Conservation (phyloP, 1,139 yeast genomes). For the Pneumocystis carinii region DNA sequence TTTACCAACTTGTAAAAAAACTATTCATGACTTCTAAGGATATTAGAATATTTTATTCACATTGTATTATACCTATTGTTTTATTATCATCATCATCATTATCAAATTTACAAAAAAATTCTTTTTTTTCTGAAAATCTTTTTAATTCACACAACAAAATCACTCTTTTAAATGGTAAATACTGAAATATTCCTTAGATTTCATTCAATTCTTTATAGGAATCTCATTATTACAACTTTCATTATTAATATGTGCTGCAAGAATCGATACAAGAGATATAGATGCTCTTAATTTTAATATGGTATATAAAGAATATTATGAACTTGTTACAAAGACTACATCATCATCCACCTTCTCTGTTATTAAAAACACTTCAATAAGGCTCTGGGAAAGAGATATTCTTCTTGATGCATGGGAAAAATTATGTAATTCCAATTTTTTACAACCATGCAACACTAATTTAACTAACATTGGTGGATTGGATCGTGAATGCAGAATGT, state of each 20-base stretch:
- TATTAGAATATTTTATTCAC: slow-evolving; percentile 2
- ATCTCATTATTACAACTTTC: slow-evolving; percentile 14
- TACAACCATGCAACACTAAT: slow-evolving; percentile 2
- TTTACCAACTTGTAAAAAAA: slow-evolving; percentile 2
- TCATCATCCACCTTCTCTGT: slow-evolving; percentile 11
- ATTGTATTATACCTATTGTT: slow-evolving; percentile 3
- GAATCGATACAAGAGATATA: slow-evolving; percentile 40
- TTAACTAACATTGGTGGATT: background rate
- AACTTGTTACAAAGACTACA: slow-evolving; percentile 13
- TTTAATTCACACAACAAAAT: slow-evolving; percentile 2
- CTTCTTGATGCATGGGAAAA: slow-evolving; percentile 18
- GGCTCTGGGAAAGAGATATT: slow-evolving; percentile 16
- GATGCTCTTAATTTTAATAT: slow-evolving; percentile 45
- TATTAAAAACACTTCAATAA: slow-evolving; percentile 8
- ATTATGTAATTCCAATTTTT: slow-evolving; percentile 7
- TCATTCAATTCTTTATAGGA: slow-evolving; percentile 2
- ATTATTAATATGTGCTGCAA: slow-evolving; percentile 54
- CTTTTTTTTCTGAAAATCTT: background rate
- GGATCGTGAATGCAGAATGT: slow-evolving; percentile 7
- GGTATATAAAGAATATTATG: slow-evolving; percentile 57
- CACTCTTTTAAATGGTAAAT: background rate
- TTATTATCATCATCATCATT: slow-evolving; percentile 1
- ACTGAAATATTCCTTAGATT: background rate
- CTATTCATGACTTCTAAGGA: slow-evolving; percentile 12
- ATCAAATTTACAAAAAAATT: background rate